Conservation (phyloP, 345 rosid species). For the Leavenworthia alabamica region DNA sequence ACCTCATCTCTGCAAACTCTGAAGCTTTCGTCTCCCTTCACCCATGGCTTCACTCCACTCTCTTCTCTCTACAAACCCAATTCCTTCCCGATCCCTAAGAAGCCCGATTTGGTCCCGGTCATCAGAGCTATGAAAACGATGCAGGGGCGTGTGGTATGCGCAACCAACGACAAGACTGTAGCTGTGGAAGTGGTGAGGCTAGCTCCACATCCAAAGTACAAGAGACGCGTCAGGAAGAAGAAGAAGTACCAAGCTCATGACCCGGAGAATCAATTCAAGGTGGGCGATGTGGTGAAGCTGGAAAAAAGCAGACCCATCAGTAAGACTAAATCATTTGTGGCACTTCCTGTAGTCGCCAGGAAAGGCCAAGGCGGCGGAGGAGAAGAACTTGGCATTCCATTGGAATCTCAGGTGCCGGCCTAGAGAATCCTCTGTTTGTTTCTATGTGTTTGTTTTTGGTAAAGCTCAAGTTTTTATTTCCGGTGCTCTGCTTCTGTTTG, state of each 20-base stretch:
- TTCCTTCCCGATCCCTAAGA: conserved; percentile 11
- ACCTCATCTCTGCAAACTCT: conserved; percentile 43
- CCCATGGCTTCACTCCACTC: conserved; percentile 51
- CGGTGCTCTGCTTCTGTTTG: conserved; percentile 19
- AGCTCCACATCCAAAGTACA: conserved; percentile 82
- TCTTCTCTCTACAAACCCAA: conserved; percentile 43
- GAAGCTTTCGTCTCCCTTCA: conserved; percentile 39
- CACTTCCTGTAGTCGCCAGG: conserved; percentile 43
- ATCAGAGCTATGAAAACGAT: conserved; percentile 65
- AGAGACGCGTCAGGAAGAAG: conserved; percentile 79
- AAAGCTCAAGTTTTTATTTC: no score
- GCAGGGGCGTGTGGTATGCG: conserved; percentile 79
- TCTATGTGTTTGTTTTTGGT: neutral
- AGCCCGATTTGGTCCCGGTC: conserved; percentile 32
- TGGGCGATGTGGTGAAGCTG: conserved; percentile 74
- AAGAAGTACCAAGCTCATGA: conserved; percentile 93
- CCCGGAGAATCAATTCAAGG: conserved; percentile 68
- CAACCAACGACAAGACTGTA: conserved; percentile 81
- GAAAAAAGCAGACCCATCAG: conserved; percentile 73
- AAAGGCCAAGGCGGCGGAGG: conserved; percentile 17
- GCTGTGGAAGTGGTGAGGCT: conserved; percentile 69
- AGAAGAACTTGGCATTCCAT: conserved; percentile 56
- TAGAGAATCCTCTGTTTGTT: conserved; percentile 13
- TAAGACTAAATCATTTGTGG: conserved; percentile 72
- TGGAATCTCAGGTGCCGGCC: conserved; percentile 54